A percentile compares a stretch with the other conserved stretches of the same genome.
These are phyloP conservation scores for Straminergon stramineum DNA, from an alignment of 225 moss, liverwort and hornwort genomes.

Conservation along the genomic window DNA sequence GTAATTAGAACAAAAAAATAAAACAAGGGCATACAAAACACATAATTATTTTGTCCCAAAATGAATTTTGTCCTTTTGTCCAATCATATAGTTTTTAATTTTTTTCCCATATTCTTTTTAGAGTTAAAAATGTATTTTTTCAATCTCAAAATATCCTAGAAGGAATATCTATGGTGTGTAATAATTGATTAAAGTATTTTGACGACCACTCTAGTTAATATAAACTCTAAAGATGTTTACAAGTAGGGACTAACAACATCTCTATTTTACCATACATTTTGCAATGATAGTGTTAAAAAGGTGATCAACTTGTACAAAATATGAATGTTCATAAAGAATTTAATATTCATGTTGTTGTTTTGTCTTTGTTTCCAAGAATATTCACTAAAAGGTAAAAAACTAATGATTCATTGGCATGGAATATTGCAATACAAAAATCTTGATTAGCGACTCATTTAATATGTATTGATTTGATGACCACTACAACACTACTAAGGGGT, in stretches of 20 bases:
- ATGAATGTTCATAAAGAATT: not conserved
- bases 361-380: not conserved
- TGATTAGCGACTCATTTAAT: not conserved
- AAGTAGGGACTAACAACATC: not conserved
- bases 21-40: not conserved
- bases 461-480: not conserved
- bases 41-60: not conserved
- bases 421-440: not conserved
- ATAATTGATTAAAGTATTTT: not conserved
- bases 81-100: not conserved
- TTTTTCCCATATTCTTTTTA: not conserved
- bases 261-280: not conserved
- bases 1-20: no score
- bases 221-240: not conserved
- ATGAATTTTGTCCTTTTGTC: not conserved
- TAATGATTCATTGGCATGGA: not conserved
- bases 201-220: not conserved
- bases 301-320: not conserved
- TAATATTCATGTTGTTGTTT: not conserved
- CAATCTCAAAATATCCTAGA: not conserved
- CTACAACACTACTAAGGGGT: no score
- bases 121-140: not conserved
- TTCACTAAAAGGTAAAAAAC: no score
- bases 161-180: fast-evolving
- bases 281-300: not conserved